These are phyloP conservation scores for Podospora anserina DNA, from an alignment of 495 filamentous ascomycete species.

Conservation along the genomic window DNA sequence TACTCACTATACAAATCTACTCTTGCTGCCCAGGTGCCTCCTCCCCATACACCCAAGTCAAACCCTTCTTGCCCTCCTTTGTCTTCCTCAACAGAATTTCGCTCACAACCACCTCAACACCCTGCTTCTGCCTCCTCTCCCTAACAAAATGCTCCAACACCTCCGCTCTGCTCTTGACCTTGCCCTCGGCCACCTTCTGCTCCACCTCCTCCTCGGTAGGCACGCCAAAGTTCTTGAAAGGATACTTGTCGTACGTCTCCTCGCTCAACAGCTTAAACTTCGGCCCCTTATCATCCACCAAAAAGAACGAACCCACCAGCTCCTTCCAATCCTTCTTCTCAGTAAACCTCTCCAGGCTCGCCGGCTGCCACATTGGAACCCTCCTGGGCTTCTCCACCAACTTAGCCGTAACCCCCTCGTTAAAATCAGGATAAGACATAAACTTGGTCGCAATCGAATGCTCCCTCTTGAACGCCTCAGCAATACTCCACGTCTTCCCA, in stretches of 20 bases:
- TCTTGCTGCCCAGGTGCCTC: too few species aligned
- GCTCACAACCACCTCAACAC: slow-evolving; percentile 54
- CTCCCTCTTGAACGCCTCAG: slow-evolving; percentile 79
- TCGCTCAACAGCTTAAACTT: slow-evolving; percentile 50
- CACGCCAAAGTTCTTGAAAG: slow-evolving; percentile 60
- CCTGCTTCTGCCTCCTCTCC: slow-evolving; percentile 47
- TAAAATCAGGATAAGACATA: slow-evolving; percentile 85
- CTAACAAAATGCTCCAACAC: slow-evolving; percentile 50
- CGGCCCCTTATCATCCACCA: slow-evolving; percentile 33
- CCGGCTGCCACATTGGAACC: slow-evolving; percentile 68
- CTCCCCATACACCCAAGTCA: slow-evolving; percentile 36
- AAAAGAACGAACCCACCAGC: slow-evolving; percentile 61
- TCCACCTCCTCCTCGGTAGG: slow-evolving; percentile 71
- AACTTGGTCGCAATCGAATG: slow-evolving; percentile 74
- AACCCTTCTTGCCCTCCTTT: slow-evolving; percentile 27
- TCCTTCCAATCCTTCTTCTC: slow-evolving; percentile 32
- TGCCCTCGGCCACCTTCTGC: slow-evolving; percentile 45
- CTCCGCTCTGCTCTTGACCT: slow-evolving; percentile 34
- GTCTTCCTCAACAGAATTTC: slow-evolving; percentile 58
- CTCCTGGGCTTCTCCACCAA: slow-evolving; percentile 60
- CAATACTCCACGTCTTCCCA: slow-evolving; percentile 70
- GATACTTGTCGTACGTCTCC: slow-evolving; percentile 63
- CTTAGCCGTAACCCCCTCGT: slow-evolving; percentile 74
- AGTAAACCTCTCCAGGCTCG: slow-evolving; percentile 59
- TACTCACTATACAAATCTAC: background rate